These are phyloP conservation scores for Monosporascus sp. DNA, from an alignment of 2,329 filamentous ascomycete species.

Conservation along the genomic window DNA sequence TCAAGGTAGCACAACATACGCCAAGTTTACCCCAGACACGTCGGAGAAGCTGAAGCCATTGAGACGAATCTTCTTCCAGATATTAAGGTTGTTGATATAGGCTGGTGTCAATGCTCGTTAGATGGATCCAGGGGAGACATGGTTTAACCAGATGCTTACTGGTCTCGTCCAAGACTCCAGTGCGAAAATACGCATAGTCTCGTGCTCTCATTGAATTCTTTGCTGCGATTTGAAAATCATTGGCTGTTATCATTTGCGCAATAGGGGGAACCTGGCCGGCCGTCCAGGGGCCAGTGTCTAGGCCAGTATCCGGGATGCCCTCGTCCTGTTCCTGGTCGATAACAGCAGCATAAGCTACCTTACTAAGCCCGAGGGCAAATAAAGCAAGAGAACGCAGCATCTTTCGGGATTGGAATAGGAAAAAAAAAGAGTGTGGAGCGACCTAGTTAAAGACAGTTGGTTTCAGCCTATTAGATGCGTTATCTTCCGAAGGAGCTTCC, in stretches of 20 bases:
- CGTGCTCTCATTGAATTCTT: slow-evolving; percentile 27
- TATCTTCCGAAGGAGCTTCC: too few species aligned
- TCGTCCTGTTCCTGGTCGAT: slow-evolving; percentile 2
- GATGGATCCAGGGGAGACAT: not conserved
- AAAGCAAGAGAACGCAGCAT: not conserved
- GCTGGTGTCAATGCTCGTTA: slow-evolving; percentile 3
- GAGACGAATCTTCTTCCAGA: slow-evolving; percentile 28
- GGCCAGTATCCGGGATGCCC: slow-evolving; percentile 5
- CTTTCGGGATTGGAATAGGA: not conserved
- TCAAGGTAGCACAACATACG: slow-evolving; percentile 6
- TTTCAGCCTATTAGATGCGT: too few species aligned
- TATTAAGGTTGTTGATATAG: slow-evolving; percentile 35
- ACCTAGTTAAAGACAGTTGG: not conserved
- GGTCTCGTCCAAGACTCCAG: slow-evolving; percentile 32
- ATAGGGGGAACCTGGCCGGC: slow-evolving; percentile 21
- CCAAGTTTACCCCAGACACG: slow-evolving; percentile 24
- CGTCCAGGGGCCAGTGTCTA: slow-evolving; percentile 3
- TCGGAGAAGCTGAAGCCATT: slow-evolving; percentile 26
- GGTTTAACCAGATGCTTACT: slow-evolving; percentile 3
- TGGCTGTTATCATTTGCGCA: slow-evolving; percentile 25
- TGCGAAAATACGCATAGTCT: slow-evolving; percentile 32
- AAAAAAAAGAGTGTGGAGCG: not conserved
- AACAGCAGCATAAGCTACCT: not conserved
- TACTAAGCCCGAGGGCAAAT: not conserved
- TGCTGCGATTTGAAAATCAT: slow-evolving; percentile 34